Evolutionary conservation across 2,329 filamentous ascomycete genomes (phyloP), one percentile per base, ranked within the genome.

Genomic region (Epichloe hybrida): DNA sequence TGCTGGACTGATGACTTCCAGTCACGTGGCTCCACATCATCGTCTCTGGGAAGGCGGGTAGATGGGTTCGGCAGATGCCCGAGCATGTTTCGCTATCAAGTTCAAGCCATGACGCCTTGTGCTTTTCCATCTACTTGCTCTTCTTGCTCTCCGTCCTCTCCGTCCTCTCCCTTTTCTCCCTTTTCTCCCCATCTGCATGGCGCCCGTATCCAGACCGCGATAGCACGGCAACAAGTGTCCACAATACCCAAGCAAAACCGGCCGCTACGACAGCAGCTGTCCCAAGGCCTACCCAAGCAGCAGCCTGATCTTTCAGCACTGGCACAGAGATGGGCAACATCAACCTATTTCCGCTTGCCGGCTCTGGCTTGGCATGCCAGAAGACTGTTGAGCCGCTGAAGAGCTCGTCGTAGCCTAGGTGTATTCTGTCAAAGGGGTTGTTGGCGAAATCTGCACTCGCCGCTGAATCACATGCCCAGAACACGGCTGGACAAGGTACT

Each of bases 401-500:
- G 8, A 94, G 66, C 0, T 76, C 79, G 56, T 96, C 91, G 64
- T 90, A 96, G 1, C 89, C 90, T n/a, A 96, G 60, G 61, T 88
- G 80, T n/a, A 75, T 71, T 5, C 87, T 74, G 64, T 96, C 90
- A 65, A 97, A 97, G 0, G 91, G 91, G 60, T 86, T 95, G 5
- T 75, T 77, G 0, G 77, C 66, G 66, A 91, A 86, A 59, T 86
- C 84, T 1, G 74, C 75, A 1, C 77, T 80, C 48, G 80, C 75
- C 8, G 79, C 76, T 0, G 83, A 78, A 7, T 77, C 73, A 62
- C 91, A 97, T 0, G 89, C 88, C 90, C 90, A 96, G 71, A 96
- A 96, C 0, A 96, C 77, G 0, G 80, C 77, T 0, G 91, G 91
- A 70, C 85, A 90, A 0, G 91, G 86, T 0, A 93, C 64, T n/a